Evolutionary conservation across 2,329 filamentous ascomycete genomes (phyloP).

Genomic region (Beauveria caledonica): DNA sequence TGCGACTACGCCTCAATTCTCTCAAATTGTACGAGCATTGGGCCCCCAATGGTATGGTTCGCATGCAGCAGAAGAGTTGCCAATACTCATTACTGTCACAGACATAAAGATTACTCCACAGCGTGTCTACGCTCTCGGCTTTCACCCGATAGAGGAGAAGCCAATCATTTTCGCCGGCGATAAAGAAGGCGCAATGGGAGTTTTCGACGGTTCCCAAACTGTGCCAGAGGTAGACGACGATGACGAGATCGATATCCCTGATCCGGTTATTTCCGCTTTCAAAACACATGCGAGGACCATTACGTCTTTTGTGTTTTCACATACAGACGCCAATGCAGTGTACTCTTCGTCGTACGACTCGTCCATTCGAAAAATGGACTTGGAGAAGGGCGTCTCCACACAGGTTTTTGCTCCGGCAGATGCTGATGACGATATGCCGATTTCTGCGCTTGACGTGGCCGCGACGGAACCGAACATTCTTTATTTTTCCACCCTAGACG

Average conservation of each 20-base stretch:
- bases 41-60: constrained; percentile 61
- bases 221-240: constrained; percentile 52
- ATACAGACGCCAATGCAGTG: constrained; percentile 63
- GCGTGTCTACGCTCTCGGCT: constrained; percentile 75
- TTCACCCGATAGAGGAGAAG: constrained; percentile 82
- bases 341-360: constrained; percentile 90
- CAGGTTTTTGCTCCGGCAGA: constrained; percentile 74
- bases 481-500: constrained; percentile 81
- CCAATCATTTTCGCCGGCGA: constrained; percentile 88
- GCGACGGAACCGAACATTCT: constrained; percentile 61
- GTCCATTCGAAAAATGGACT: constrained; percentile 77
- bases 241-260: constrained; percentile 55
- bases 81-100: constrained; percentile 22
- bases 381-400: constrained; percentile 68
- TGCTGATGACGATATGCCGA: constrained; percentile 61
- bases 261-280: constrained; percentile 78
- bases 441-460: constrained; percentile 79
- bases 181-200: constrained; percentile 82
- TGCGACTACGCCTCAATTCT: constrained; percentile 69
- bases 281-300: constrained; percentile 89
- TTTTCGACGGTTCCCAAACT: constrained; percentile 80
- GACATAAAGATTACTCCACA: constrained; percentile 90
- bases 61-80: neutral
- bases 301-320: constrained; percentile 70
- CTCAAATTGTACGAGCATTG: constrained; percentile 77